phyloP scores from a whole-genome alignment of 1,284 basidiomycete genomes.

The Ceratobasidium sp. region DNA sequence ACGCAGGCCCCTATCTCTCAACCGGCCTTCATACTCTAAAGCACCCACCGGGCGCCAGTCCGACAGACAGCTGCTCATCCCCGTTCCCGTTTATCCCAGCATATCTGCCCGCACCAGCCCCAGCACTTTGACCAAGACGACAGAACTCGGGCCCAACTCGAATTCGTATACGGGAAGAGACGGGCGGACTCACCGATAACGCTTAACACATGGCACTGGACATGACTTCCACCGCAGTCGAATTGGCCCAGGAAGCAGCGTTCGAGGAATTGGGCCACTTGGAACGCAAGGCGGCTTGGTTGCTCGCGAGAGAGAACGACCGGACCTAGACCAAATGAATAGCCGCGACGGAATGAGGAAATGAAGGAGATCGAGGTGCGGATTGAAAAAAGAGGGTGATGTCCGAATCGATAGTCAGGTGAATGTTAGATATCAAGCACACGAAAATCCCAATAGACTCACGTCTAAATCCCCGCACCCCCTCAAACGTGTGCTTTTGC shows the following conservation, averaged over 20 bases:
- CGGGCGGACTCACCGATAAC: conserved; percentile 63
- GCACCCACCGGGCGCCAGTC: too few relatives aligned
- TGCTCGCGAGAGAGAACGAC: conserved; percentile 79
- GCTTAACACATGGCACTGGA: conserved; percentile 90
- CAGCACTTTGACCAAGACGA: neutral
- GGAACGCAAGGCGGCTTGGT: conserved; percentile 83
- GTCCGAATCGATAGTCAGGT: conserved; percentile 8
- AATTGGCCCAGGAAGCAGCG: conserved; percentile 72
- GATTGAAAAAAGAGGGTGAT: neutral
- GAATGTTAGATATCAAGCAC: neutral
- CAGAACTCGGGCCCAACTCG: neutral
- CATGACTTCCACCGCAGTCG: conserved; percentile 81
- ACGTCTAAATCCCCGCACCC: conserved; percentile 75
- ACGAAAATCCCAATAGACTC: conserved; percentile 54
- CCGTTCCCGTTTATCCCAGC: too few relatives aligned
- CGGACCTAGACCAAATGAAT: conserved; percentile 65
- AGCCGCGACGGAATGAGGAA: neutral
- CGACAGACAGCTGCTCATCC: too few relatives aligned
- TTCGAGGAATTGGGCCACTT: conserved; percentile 85
- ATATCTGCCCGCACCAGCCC: too few relatives aligned
- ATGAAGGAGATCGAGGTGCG: too few relatives aligned
- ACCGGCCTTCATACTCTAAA: too few relatives aligned
- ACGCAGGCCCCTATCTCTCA: neutral
- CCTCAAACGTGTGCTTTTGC: conserved; percentile 69
- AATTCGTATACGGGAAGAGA: neutral